Conservation (phyloP, 345 rosid genomes). For the Eucalyptus sp. region DNA sequence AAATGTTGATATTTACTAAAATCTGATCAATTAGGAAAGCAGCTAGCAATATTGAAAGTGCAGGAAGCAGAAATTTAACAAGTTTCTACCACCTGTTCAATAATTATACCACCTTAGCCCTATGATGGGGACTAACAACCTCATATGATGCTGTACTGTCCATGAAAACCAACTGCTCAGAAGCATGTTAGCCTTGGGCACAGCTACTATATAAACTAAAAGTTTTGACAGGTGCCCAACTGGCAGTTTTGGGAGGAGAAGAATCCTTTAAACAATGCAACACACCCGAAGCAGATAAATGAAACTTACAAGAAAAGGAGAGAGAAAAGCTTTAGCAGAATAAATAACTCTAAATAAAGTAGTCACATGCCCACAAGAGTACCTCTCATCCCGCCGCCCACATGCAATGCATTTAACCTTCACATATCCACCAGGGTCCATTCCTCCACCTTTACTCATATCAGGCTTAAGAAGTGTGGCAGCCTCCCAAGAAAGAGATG, state of each 20-base stretch:
- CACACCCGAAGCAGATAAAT: background rate
- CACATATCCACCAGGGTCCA: constrained; percentile 98
- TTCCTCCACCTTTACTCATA: constrained; percentile 85
- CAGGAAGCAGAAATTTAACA: background rate
- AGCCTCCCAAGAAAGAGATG: constrained; percentile 94
- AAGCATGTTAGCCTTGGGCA: background rate
- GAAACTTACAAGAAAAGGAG: background rate
- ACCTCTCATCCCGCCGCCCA: constrained; percentile 84
- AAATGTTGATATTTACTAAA: background rate
- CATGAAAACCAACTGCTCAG: background rate
- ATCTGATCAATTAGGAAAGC: background rate
- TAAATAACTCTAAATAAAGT: background rate
- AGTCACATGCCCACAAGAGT: background rate
- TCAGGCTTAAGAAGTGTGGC: constrained; percentile 92
- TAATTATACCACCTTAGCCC: background rate
- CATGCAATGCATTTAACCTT: constrained; percentile 92
- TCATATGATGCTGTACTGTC: background rate
- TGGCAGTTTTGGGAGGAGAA: background rate
- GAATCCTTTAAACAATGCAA: background rate
- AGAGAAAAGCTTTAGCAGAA: background rate
- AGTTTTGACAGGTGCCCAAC: background rate
- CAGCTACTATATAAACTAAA: background rate
- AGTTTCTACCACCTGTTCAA: background rate
- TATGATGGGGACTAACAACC: background rate
- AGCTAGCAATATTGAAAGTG: background rate